Percentiles rank a stretch among this genome's conserved stretches.
Evolutionary conservation across 257 asterid genomes (phyloP).

Genomic region (Jacaranda mimosifolia): DNA sequence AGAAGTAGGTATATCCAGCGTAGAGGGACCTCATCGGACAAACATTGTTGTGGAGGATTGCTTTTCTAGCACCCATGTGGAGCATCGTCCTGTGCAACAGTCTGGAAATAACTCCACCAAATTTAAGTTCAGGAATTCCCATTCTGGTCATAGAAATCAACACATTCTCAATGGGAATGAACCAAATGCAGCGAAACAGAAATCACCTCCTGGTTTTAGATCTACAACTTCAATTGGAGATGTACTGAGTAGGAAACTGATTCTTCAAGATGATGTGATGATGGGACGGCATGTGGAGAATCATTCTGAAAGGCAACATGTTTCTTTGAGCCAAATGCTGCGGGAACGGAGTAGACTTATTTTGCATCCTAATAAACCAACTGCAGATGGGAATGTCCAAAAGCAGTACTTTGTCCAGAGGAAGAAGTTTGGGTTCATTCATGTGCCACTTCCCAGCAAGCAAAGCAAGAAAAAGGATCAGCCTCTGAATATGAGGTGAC

Average conservation of each 20-base stretch:
- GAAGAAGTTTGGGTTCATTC: slow-evolving; percentile 95
- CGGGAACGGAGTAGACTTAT: slow-evolving; percentile 74
- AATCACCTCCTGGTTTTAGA: slow-evolving; percentile 47
- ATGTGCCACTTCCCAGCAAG: slow-evolving; percentile 67
- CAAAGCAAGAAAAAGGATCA: slow-evolving; percentile 72
- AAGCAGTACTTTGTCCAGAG: slow-evolving; percentile 66
- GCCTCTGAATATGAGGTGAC: slow-evolving; percentile 44
- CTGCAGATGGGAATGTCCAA: slow-evolving; percentile 52
- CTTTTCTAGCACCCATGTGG: slow-evolving; percentile 33
- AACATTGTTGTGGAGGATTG: slow-evolving; percentile 32
- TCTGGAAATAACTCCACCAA: slow-evolving; percentile 39
- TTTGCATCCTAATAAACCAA: slow-evolving; percentile 51
- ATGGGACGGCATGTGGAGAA: slow-evolving; percentile 58
- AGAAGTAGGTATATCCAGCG: slow-evolving; percentile 26
- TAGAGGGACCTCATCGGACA: slow-evolving; percentile 38
- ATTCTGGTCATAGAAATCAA: slow-evolving; percentile 40
- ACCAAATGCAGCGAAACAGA: slow-evolving; percentile 30
- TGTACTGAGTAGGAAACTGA: slow-evolving; percentile 59
- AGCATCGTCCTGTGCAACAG: slow-evolving; percentile 5
- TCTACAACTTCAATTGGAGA: slow-evolving; percentile 71
- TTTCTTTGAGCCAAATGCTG: slow-evolving; percentile 88
- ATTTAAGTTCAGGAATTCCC: slow-evolving; percentile 66
- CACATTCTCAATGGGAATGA: slow-evolving; percentile 40
- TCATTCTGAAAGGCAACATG: slow-evolving; percentile 56
- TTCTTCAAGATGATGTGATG: slow-evolving; percentile 57